phyloP scores from a whole-genome alignment of 108 stramenopile genomes.

The Pseudonitzschia pungens region DNA sequence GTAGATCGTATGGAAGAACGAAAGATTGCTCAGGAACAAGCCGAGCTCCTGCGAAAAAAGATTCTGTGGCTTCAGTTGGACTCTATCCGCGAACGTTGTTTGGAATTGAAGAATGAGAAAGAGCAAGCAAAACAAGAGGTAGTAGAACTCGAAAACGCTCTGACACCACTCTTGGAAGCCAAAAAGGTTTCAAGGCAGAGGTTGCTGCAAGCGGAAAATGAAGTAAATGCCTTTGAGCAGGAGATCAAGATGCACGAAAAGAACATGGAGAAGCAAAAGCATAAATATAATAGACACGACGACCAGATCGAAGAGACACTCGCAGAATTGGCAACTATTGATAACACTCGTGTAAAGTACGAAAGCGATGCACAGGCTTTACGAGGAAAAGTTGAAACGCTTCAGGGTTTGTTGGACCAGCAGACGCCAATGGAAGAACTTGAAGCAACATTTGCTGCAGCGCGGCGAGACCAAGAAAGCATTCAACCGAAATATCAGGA shows the following conservation, averaged over 20 bases:
- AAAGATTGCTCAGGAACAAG: conserved; percentile 44
- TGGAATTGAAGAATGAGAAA: conserved; percentile 49
- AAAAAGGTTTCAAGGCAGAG: conserved; percentile 28
- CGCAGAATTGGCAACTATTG: conserved; percentile 41
- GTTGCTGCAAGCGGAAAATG: conserved; percentile 23
- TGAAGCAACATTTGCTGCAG: conserved; percentile 28
- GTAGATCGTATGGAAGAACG: conserved; percentile 74
- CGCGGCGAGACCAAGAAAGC: conserved; percentile 24
- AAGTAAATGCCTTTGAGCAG: conserved; percentile 32
- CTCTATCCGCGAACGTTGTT: conserved; percentile 30
- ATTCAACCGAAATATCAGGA: conserved; percentile 31
- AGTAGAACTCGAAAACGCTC: conserved; percentile 32
- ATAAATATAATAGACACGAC: conserved; percentile 54
- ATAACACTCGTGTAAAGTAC: conserved; percentile 39
- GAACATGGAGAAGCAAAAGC: conserved; percentile 46
- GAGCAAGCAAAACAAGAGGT: conserved; percentile 43
- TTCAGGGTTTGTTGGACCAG: conserved; percentile 30
- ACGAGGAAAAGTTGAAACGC: conserved; percentile 38
- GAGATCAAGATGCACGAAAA: conserved; percentile 40
- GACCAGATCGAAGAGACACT: conserved; percentile 60
- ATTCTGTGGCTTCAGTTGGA: conserved; percentile 73
- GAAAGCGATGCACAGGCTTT: conserved; percentile 41
- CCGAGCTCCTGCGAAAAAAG: conserved; percentile 64
- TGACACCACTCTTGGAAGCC: conserved; percentile 55
- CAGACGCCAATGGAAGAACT: conserved; percentile 52